Evolutionary conservation across 2,329 filamentous ascomycete species (phyloP), one percentile per base, ranked within the genome.

Genomic region (Pseudodiploospora longispora): DNA sequence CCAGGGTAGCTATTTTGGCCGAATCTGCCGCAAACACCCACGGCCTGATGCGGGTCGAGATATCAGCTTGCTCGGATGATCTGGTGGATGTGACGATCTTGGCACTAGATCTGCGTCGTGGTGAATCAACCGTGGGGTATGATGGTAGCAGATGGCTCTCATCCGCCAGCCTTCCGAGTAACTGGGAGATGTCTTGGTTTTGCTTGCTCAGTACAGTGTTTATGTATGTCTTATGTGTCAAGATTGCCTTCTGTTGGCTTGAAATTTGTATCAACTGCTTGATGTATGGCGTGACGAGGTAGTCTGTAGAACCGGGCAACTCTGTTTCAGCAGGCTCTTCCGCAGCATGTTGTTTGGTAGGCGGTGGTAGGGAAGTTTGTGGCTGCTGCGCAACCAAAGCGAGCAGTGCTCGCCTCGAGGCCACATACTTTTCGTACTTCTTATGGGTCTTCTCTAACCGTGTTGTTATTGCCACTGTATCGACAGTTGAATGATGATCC

Each of bases 1-100:
- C 77, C 8, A 80, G 67, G 1, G 72, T 80, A 2, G 70, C 62
- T 43, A 80, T 75, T 52, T 79, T 80, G 51, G 78, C 76, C 3
- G 76, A 69, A 44, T 82, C 74, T 2, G 78, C 73, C 2, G 80
- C 78, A 52, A 69, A 71, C 6, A 78, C 70, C 80, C 80, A 84
- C 7, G 74, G 72, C 48, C 71, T 69, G 40, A 78, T 66, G 36
- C 68, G 67, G 30, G 56, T 60, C 19, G 67, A 63, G 4, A 71
- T 59, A 36, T 68, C 65, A 10, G 65, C 58, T 27, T 60, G 60
- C 41, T 68, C 64, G 1, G 63, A 54, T n/a, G 54, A 53, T 5
- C 63, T 55, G 28, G 57, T 59, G 6, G 59, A 59, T 28, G 71
- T 59, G 5, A 66, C 67, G n/a, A 70, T 65, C n/a, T 63, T 66